phyloP scores from a whole-genome alignment of 2,329 filamentous ascomycete species.

The Sclerotinia minor region DNA sequence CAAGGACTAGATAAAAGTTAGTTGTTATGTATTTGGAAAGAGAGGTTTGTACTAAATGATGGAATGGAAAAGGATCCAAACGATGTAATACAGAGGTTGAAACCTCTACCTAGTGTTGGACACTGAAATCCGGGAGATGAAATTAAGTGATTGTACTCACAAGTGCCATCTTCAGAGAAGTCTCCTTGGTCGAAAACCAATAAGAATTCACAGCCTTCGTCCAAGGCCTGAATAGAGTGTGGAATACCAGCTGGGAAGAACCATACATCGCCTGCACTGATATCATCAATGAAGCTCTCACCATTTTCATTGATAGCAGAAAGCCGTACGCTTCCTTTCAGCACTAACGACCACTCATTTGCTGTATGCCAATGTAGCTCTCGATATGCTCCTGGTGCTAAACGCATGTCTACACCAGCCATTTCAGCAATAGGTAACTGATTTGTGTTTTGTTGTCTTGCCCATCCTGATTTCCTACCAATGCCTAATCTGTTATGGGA shows the following conservation, averaged over 20 bases:
- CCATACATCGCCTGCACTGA: conserved; percentile 55
- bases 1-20: conserved; percentile 44
- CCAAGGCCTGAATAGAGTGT: conserved; percentile 56
- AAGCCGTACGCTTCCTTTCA: conserved; percentile 55
- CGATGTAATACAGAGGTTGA: too few relatives aligned
- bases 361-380: conserved; percentile 65
- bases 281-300: conserved; percentile 49
- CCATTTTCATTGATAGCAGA: conserved; percentile 55
- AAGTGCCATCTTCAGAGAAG: conserved; percentile 61
- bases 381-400: conserved; percentile 57
- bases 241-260: conserved; percentile 54
- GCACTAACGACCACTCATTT: conserved; percentile 53
- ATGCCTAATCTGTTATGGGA: conserved; percentile 48
- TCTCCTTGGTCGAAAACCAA: conserved; percentile 59
- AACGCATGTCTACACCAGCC: conserved; percentile 60
- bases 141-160: neutral
- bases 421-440: conserved; percentile 52
- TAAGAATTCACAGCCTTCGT: conserved; percentile 57
- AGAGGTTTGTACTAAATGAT: too few relatives aligned
- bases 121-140: neutral
- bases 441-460: conserved; percentile 55
- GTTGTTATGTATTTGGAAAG: too few relatives aligned
- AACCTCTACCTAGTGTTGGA: too few relatives aligned
- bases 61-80: too few relatives aligned
- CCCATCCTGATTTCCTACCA: conserved; percentile 50